These are phyloP conservation scores for Chondrus crispus DNA, from an alignment of 23 red algal species.

Conservation along the genomic window DNA sequence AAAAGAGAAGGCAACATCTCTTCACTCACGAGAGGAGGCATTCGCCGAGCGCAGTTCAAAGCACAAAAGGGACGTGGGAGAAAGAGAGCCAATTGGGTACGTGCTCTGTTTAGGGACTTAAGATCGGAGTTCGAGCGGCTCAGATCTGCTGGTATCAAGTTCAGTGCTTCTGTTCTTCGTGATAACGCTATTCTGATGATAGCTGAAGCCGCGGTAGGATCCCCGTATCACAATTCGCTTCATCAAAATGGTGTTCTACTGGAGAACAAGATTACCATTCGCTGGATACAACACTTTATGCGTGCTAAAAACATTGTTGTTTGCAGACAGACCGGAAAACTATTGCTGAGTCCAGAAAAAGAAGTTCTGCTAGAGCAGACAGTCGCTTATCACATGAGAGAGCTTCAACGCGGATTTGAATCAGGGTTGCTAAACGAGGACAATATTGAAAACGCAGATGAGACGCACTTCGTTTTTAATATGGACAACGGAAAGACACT, in stretches of 20 bases:
- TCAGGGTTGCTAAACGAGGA: not conserved
- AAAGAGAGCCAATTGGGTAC: not conserved
- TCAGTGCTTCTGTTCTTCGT: not conserved
- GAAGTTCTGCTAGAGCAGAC: not conserved
- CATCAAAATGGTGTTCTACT: not conserved
- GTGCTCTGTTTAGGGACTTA: not conserved
- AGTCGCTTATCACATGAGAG: not conserved
- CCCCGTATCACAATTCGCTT: not conserved
- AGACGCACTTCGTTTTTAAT: not conserved
- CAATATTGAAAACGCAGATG: not conserved
- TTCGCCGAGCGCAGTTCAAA: not conserved
- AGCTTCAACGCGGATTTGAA: not conserved
- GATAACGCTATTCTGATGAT: not conserved
- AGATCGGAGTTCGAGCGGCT: not conserved
- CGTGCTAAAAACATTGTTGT: not conserved
- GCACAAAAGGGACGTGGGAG: not conserved
- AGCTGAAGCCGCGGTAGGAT: not conserved
- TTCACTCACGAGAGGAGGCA: not conserved
- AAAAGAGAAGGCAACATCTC: not conserved
- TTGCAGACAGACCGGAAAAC: not conserved
- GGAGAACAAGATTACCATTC: not conserved
- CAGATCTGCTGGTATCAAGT: not conserved
- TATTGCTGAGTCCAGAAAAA: not conserved
- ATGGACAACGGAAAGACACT: constrained; percentile 8
- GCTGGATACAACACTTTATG: not conserved